Base-by-base conservation (phyloP, 306 rosid species). In the Quercus glauca region DNA sequence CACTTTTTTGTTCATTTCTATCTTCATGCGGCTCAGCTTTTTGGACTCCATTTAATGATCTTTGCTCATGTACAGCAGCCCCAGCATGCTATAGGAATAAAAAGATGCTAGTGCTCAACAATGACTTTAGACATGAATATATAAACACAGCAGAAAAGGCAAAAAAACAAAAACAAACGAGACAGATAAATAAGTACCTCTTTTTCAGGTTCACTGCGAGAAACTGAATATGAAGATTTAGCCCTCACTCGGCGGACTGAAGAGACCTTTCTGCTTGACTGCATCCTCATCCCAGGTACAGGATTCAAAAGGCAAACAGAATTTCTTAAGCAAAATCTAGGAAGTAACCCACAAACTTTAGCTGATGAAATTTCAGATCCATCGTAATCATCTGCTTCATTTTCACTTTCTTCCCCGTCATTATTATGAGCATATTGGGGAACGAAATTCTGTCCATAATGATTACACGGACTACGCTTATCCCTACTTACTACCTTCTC, bases 261-360 rank as follows among this genome's bases (percentile, higher is more conserved):
- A 67, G 85, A 78, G 51, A 60, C 67, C 25, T 75, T 79, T 53
- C 80, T 37, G 75, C 81, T 87, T 15, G 73, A 79, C 73, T 68
- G 88, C 84, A 78, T 83, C 83, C 76, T 91, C 83, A 83, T 76
- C 64, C 92, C 94, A 5, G 90, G 83, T 20, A 88, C 81, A 79
- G 88, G 89, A 83, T 89, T 86, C 83, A 85, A 35, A 73, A 82
- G 91, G 78, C 86, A 79, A 20, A 80, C 26, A 10, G 78, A 83
- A 77, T 11, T 58, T 41, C 72, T 85, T 31, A 87, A 68, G 71
- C 74, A 82, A 64, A 90, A 88, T 80, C 83, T 83, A 79, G 94
- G 89, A 77, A 91, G 79, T 76, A 90, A 87, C 53, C 90, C 89
- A 71, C 91, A 89, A 72, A 83, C 80, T 55, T 79, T 80, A 76